Evolutionary conservation across 1,284 basidiomycete species (phyloP).

Genomic region (Irpex sp.): DNA sequence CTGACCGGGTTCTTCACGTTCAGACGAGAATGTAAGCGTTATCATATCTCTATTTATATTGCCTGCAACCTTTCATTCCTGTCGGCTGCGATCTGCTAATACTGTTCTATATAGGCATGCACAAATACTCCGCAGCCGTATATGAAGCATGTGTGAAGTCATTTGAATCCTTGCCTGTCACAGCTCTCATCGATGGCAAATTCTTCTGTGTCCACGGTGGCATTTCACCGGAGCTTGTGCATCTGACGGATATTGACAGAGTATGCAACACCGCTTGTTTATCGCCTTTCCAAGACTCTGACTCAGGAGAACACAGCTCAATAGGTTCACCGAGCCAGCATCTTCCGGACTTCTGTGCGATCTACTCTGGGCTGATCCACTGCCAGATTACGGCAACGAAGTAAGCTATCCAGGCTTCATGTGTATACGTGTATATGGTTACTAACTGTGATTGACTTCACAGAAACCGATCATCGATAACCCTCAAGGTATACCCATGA

Average conservation of each 20-base stretch:
- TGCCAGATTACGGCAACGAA: conserved; percentile 56
- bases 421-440: not conserved
- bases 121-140: conserved; percentile 86
- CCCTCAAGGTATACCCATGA: conserved; percentile 26
- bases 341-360: conserved; percentile 93
- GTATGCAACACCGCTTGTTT: conserved; percentile 38
- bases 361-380: conserved; percentile 85
- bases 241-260: conserved; percentile 76
- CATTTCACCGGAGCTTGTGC: conserved; percentile 85
- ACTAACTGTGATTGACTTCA: not conserved
- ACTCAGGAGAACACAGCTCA: conserved; percentile 46
- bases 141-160: conserved; percentile 92
- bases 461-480: conserved; percentile 20
- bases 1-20: conserved; percentile 32
- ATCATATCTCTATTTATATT: not conserved
- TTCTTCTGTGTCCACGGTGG: conserved; percentile 99
- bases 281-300: not conserved
- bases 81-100: not conserved
- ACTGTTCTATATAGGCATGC: conserved; percentile 56
- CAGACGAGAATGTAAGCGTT: conserved; percentile 26
- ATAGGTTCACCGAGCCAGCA: conserved; percentile 94
- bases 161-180: conserved; percentile 89
- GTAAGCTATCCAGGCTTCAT: conserved; percentile 20
- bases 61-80: not conserved
- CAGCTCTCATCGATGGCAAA: conserved; percentile 92